Evolutionary conservation across 805 yeast species (phyloP), one percentile per base, ranked within the genome.

Genomic region (Scheffersomyces ergatensis): DNA sequence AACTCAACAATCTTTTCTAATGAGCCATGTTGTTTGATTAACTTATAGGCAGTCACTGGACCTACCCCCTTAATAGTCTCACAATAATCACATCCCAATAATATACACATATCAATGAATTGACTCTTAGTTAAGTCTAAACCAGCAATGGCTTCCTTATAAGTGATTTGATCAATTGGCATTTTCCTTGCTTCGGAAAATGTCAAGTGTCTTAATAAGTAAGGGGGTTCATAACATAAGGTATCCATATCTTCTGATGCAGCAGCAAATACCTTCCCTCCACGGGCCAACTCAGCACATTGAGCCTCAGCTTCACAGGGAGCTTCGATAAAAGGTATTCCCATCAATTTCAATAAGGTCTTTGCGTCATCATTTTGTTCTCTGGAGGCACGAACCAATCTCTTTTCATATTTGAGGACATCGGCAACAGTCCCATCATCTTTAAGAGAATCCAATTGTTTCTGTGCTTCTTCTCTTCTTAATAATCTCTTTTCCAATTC

Each of bases 221-320:
- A 80, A 5, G 96, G 93, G 2, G 98, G 87, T 42, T 80, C 83
- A 58, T 92, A 93, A 56, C 98, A 93, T 41, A 93, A 62, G 1
- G 99, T 93, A 65, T 93, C 99, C 99, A 93, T 93, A 78, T 93
- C 99, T 61, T 93, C 99, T 5, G 96, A 85, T 1, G 97, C 99
- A 2, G 98, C 96, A 7, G 96, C 99, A 58, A 83, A 93, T 0
- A 92, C 98, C 57, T 89, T 89, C 2, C 96, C 97, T 11, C 80
- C 78, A 43, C 81, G 78, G 3, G 97, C 97, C 36, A 93, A 66
- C 47, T 82, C 93, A 0, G 99, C 98, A 70, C 99, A 93, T 55
- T 93, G 98, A 0, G 99, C 96, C 61, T 93, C 99, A 2, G 99
- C 99, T 63, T 93, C 99, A 59, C 97, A 84, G 1, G 99, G 99